Evolutionary conservation across 352 stramenopile species (phyloP).

Genomic region (Phytophthora idaei): DNA sequence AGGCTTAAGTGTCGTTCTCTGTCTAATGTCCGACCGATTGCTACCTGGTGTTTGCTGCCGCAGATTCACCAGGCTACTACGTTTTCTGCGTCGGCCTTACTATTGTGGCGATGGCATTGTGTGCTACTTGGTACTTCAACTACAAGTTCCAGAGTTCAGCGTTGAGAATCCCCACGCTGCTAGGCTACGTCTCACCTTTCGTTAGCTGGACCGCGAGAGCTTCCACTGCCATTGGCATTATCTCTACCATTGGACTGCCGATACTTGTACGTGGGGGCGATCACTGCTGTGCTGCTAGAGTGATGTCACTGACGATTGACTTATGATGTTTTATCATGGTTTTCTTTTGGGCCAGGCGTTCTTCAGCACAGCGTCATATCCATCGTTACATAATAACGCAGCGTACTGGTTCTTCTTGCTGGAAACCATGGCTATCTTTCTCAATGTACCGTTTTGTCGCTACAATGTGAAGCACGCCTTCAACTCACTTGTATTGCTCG

Average conservation of each 20-base stretch:
- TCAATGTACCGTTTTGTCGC: slow-evolving; percentile 46
- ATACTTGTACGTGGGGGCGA: slow-evolving; percentile 42
- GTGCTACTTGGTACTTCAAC: slow-evolving; percentile 59
- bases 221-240: slow-evolving; percentile 36
- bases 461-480: too few species aligned
- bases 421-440: slow-evolving; percentile 57
- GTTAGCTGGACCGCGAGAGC: slow-evolving; percentile 28
- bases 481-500: slow-evolving; percentile 9
- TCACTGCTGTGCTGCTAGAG: background rate
- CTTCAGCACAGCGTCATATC: slow-evolving; percentile 66
- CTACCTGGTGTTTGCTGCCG: background rate
- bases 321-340: background rate
- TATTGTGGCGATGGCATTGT: slow-evolving; percentile 40
- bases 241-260: slow-evolving; percentile 59
- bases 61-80: slow-evolving; percentile 59
- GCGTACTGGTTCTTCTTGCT: slow-evolving; percentile 78
- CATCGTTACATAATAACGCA: slow-evolving; percentile 56
- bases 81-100: slow-evolving; percentile 56
- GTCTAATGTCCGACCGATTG: background rate
- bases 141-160: slow-evolving; percentile 55
- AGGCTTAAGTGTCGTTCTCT: too few species aligned
- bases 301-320: background rate
- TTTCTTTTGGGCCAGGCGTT: slow-evolving; percentile 43
- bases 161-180: slow-evolving; percentile 37
- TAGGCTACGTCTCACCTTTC: slow-evolving; percentile 34